Percentiles rank a stretch among this genome's conserved stretches.
phyloP scores from a whole-genome alignment of 1,284 basidiomycete species.

The Ganoderma resinaceum region DNA sequence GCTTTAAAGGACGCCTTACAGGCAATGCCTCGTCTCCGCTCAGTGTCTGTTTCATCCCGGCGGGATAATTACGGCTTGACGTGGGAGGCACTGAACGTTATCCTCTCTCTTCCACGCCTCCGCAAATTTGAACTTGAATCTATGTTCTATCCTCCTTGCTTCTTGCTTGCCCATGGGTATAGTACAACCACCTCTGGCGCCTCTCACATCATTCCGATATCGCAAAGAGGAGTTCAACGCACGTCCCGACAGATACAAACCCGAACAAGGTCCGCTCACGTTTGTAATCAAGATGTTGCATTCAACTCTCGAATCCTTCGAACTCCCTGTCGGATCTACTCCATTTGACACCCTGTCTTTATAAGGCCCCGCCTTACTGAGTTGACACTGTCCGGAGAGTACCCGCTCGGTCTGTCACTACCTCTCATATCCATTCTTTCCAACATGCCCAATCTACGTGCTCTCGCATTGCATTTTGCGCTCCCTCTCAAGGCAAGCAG shows the following conservation, averaged over 20 bases:
- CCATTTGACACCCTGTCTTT: neutral
- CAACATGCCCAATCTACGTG: neutral
- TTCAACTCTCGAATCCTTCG: neutral
- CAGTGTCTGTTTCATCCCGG: neutral
- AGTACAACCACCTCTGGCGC: no score
- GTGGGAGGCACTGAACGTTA: neutral
- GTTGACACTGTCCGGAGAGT: neutral
- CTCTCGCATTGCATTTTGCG: neutral
- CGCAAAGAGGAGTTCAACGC: no score
- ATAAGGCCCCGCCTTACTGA: neutral
- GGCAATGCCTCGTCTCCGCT: neutral
- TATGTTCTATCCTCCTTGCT: no score
- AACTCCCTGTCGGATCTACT: neutral
- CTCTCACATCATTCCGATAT: no score
- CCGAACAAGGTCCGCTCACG: no score
- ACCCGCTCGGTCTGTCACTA: neutral
- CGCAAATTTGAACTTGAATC: neutral
- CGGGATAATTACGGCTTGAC: neutral
- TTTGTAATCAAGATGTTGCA: no score
- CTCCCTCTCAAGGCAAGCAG: neutral
- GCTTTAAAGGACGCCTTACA: neutral
- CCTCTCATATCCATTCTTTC: neutral
- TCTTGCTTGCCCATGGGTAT: no score
- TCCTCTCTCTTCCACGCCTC: neutral
- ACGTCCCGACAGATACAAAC: no score